Conservation (phyloP, 192 early-diverging fungal genomes). For the Fimicolochytrium jonesii region DNA sequence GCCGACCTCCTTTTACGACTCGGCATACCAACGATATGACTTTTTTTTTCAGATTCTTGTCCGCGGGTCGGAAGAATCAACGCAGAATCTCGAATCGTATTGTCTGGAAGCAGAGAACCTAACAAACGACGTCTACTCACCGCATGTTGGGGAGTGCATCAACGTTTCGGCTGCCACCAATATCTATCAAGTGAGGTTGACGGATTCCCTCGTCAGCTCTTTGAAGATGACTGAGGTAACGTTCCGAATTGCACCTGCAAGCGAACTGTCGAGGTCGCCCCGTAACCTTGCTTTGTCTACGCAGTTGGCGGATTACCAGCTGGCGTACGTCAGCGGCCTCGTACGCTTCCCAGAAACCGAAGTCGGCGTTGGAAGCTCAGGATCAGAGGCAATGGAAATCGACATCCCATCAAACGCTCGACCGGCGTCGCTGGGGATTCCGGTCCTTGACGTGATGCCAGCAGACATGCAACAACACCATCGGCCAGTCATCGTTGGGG, state of each 20-base stretch:
- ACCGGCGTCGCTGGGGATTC: constrained; percentile 45
- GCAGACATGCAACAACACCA: constrained; percentile 40
- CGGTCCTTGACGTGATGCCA: constrained; percentile 67
- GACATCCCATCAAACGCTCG: constrained; percentile 20
- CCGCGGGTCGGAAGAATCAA: constrained; percentile 75
- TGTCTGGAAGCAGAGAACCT: constrained; percentile 62
- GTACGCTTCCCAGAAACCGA: constrained; percentile 50
- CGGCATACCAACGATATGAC: neutral
- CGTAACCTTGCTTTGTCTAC: constrained; percentile 6
- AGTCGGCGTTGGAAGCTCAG: neutral
- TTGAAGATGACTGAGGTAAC: constrained; percentile 70
- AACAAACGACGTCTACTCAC: constrained; percentile 82
- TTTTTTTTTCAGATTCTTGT: constrained; percentile 67
- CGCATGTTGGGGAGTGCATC: constrained; percentile 74
- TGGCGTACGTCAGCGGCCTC: constrained; percentile 72
- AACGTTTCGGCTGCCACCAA: constrained; percentile 88
- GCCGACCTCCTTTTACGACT: neutral
- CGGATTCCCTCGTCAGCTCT: constrained; percentile 83
- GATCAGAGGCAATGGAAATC: neutral
- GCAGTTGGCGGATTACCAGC: constrained; percentile 70
- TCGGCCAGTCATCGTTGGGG: constrained; percentile 76
- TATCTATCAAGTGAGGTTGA: constrained; percentile 79
- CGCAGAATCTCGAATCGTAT: constrained; percentile 57
- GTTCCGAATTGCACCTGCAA: too few species aligned
- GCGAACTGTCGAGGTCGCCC: too few species aligned